Evolutionary conservation across 2,329 filamentous ascomycete species (phyloP), one percentile per base, ranked within the genome.

Genomic region (Colletotrichum tropicicola): DNA sequence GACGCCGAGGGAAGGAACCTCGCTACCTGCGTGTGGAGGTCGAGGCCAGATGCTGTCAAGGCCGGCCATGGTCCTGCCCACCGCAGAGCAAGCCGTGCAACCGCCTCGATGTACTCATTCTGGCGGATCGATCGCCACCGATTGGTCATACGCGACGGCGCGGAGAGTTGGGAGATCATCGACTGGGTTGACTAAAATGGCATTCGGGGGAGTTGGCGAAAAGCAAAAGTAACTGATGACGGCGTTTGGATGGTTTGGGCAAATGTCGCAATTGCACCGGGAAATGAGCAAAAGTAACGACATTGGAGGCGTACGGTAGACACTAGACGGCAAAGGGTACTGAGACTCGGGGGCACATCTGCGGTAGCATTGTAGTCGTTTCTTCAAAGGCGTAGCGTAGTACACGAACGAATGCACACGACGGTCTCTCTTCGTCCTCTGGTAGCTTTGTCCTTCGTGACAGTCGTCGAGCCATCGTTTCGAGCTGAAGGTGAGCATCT

Each of bases 1-100:
- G 89, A 97, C 78, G 80, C 76, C 44, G 83, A 91, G 54, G 85
- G 91, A 67, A 83, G 88, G 73, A 97, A 97, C 79, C 78, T 98
- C 71, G 94, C 94, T 44, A 97, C 94, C 51, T 94, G 89, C 75
- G 75, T 91, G 65, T 91, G 89, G 89, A 82, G 87, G 68, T 85
- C 84, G 30, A 81, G 83, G 44, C 80, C 85, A 41, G 87, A 91
- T 72, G 89, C 89, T 37, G 82, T 80, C 70, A 82, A 82, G 68
- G 89, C 88, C 63, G 87, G 87, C 28, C 77, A 82, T 56, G 88
- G 88, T 12, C 83, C 85, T 49, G 89, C 89, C 62, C 85, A 88
- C 75, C 79, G 80, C 62, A 80, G 91, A 83, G 94, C 84, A 74
- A 92, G 79, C 83, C 87, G 88, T 76, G 89, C 79, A 77, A 86